phyloP scores from a whole-genome alignment of 371 early-diverging fungal genomes.

The Batrachochytrium dendrobatidis region DNA sequence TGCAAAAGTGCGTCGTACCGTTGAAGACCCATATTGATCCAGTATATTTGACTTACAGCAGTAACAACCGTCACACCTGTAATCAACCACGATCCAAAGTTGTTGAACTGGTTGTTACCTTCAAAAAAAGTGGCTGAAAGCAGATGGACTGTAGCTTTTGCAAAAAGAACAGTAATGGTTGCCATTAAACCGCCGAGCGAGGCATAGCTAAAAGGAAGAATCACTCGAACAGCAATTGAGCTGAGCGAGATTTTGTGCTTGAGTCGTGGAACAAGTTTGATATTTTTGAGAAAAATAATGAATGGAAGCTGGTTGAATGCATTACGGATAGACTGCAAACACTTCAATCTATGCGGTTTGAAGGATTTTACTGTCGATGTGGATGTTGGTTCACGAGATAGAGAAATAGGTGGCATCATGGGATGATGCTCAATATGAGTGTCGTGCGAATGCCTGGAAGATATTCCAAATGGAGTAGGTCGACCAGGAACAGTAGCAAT shows the following conservation, averaged over 20 bases:
- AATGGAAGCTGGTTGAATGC: too few species aligned
- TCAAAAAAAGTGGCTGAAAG: constrained; percentile 55
- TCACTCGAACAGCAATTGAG: constrained; percentile 12
- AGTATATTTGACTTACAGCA: constrained; percentile 58
- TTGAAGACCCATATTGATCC: constrained; percentile 61
- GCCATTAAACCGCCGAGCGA: constrained; percentile 71
- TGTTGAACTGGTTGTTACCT: constrained; percentile 67
- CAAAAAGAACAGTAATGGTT: constrained; percentile 74
- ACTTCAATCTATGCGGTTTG: too few species aligned
- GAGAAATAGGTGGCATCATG: too few species aligned
- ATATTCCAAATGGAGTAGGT: too few species aligned
- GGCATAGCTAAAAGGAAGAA: constrained; percentile 59
- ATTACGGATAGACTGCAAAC: too few species aligned
- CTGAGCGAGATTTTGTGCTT: constrained; percentile 20
- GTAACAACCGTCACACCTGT: constrained; percentile 61
- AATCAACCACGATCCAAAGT: constrained; percentile 62
- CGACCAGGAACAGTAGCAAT: too few species aligned
- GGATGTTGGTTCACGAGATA: too few species aligned
- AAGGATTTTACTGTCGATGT: too few species aligned
- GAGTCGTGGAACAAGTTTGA: constrained; percentile 20
- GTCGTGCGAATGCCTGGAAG: too few species aligned
- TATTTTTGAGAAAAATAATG: background rate
- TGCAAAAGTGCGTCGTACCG: constrained; percentile 81
- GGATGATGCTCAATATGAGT: too few species aligned
- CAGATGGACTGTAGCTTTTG: constrained; percentile 75